These are phyloP conservation scores for Aspergillus leporis DNA, from an alignment of 495 filamentous ascomycete species.

Conservation along the genomic window DNA sequence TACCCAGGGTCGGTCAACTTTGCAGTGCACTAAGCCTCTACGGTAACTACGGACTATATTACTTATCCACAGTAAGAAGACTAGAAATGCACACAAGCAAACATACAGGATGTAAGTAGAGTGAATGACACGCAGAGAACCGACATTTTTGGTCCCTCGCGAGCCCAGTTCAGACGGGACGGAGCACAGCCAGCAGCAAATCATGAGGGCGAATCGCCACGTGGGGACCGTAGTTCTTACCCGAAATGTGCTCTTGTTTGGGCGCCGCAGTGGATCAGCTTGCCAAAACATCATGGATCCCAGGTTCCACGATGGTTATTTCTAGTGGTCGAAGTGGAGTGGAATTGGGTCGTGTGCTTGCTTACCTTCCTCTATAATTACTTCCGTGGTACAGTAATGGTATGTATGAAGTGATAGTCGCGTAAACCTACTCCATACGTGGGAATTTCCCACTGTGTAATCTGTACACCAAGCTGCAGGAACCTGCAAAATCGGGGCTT, in stretches of 20 bases:
- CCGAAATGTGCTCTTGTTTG: neutral
- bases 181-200: neutral
- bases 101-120: neutral
- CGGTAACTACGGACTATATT: neutral
- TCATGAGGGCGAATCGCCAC: neutral
- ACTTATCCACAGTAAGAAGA: neutral
- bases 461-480: neutral
- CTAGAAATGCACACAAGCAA: neutral
- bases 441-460: too few relatives aligned
- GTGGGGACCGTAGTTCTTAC: neutral
- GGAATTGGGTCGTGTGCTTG: constrained; percentile 1
- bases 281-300: neutral
- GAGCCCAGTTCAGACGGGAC: neutral
- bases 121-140: neutral
- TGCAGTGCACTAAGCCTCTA: neutral
- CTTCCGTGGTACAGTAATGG: neutral
- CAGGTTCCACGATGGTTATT: neutral
- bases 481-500: neutral
- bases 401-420: neutral
- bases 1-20: too few relatives aligned
- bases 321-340: neutral
- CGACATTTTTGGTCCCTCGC: neutral
- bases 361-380: neutral
- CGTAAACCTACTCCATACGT: neutral
- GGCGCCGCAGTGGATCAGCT: neutral